Evolutionary conservation across 2,329 filamentous ascomycete species (phyloP).

Genomic region (Leptographium flavum): DNA sequence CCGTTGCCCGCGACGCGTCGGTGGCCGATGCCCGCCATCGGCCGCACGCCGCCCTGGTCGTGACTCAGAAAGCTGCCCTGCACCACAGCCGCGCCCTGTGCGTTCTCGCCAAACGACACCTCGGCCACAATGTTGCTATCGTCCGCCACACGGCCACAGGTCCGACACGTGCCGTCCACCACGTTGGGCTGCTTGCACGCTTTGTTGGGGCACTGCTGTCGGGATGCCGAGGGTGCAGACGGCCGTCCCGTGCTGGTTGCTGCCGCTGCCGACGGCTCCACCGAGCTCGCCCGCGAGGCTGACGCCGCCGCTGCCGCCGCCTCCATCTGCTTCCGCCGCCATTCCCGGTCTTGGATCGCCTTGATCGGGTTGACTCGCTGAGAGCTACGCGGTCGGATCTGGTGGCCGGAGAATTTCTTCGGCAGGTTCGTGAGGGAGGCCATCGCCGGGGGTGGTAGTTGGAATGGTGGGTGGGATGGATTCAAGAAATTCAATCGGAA

Average conservation of each 20-base stretch:
- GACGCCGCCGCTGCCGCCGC: conserved; percentile 12
- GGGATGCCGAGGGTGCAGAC: conserved; percentile 15
- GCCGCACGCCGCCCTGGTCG: conserved; percentile 67
- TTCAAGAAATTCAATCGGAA: not conserved
- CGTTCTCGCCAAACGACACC: conserved; percentile 78
- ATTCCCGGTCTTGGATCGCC: conserved; percentile 36
- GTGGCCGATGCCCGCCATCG: conserved; percentile 44
- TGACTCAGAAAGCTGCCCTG: conserved; percentile 81
- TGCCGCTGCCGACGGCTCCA: not conserved
- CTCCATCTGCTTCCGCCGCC: conserved; percentile 25
- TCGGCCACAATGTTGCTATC: conserved; percentile 87
- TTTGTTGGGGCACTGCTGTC: conserved; percentile 41
- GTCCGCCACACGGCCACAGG: conserved; percentile 72
- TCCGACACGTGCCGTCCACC: conserved; percentile 57
- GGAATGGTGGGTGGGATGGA: no score
- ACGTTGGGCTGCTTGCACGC: conserved; percentile 47
- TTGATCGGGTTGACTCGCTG: conserved; percentile 30
- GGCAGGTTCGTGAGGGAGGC: conserved; percentile 10
- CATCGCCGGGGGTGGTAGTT: not conserved
- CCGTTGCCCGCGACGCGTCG: conserved; percentile 39
- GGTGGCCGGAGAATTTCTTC: conserved; percentile 12
- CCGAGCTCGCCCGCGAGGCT: not conserved
- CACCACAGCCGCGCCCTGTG: conserved; percentile 73
- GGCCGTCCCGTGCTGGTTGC: conserved; percentile 6
- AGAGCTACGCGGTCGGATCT: conserved; percentile 12